Evolutionary conservation across 176 grass and related monocot species (phyloP), one percentile per base, ranked within the genome.

Genomic region (Juncus effusus): DNA sequence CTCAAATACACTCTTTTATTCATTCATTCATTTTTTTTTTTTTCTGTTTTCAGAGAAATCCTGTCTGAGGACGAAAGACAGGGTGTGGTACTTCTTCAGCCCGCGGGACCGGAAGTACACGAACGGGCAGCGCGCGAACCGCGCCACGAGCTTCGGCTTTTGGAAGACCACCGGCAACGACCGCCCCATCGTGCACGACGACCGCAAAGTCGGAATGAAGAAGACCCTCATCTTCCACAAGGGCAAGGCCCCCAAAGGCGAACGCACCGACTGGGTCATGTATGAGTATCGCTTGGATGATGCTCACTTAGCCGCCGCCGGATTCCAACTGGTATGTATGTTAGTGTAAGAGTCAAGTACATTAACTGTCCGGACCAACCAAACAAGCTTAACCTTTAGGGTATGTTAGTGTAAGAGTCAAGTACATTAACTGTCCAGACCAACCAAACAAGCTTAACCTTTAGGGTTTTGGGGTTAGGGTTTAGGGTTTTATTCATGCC

Each of bases 141-240:
- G 87, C 10, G 84, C 93, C 45, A 91, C 93, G 40, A 76, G 84
- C 60, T 70, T 56, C 70, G 93, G 93, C 36, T 96, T 83, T 42
- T 96, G 87, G 93, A 96, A 96, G 55, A 81, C 93, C 36, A 96
- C 87, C 60, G 93, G 93, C 72, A 96, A 81, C 72, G 93, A 96
- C 54, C 80, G 79, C 47, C 40, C 70, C 2, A 77, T 96, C 35
- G 49, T 86, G 40, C 80, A 91, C 68, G 85, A 89, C 52, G 77
- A 77, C 7, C 82, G 40, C 60, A 77, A 73, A 69, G 77, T 91
- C 60, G 93, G 93, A 54, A 89, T 83, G 82, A 96, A 87, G 74
- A 91, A 84, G 70, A 91, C 85, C 63, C 66, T 96, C 68, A 81
- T 96, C 39, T 96, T 96, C 62, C 93, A 96, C 63, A 10, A 61